Evolutionary conservation across 2,329 filamentous ascomycete species (phyloP).

Genomic region (Fusarium humuli): DNA sequence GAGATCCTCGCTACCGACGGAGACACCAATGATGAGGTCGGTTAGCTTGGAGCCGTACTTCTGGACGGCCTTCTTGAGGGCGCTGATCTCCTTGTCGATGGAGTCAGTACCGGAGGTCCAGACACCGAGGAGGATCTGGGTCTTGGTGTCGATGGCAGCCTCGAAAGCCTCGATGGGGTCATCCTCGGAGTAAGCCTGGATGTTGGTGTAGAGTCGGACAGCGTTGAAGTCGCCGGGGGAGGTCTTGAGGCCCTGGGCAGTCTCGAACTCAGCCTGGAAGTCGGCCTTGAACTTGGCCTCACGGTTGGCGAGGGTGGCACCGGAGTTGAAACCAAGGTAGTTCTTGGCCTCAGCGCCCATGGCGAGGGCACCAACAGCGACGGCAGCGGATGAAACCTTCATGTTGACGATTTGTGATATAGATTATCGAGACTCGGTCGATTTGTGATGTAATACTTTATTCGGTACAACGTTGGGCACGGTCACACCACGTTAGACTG

Average conservation of each 20-base stretch:
- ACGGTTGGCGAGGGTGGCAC: slow-evolving; percentile 58
- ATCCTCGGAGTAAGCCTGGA: slow-evolving; percentile 72
- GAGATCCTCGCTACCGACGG: slow-evolving; percentile 75
- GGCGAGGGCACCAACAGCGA: slow-evolving; percentile 56
- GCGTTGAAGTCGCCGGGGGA: slow-evolving; percentile 67
- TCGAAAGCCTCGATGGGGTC: slow-evolving; percentile 86
- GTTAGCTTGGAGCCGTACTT: slow-evolving; percentile 63
- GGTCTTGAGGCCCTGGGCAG: slow-evolving; percentile 50
- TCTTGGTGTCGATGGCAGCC: slow-evolving; percentile 71
- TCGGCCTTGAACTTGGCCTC: slow-evolving; percentile 65
- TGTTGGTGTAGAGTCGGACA: slow-evolving; percentile 75
- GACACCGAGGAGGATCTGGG: slow-evolving; percentile 71
- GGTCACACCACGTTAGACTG: slow-evolving; percentile 24
- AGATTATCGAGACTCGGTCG: slow-evolving; percentile 29
- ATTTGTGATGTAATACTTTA: slow-evolving; percentile 19
- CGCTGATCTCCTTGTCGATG: slow-evolving; percentile 70
- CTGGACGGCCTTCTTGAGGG: slow-evolving; percentile 67
- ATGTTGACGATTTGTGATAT: slow-evolving; percentile 52
- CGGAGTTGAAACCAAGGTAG: slow-evolving; percentile 67
- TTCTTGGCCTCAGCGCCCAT: slow-evolving; percentile 57
- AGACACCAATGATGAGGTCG: slow-evolving; percentile 72
- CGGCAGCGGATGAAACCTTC: slow-evolving; percentile 53
- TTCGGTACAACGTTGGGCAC: slow-evolving; percentile 33
- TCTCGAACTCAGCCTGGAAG: slow-evolving; percentile 60
- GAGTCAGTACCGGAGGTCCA: slow-evolving; percentile 68